phyloP scores from a whole-genome alignment of 2,329 filamentous ascomycete genomes.

The Fusarium scirpi region DNA sequence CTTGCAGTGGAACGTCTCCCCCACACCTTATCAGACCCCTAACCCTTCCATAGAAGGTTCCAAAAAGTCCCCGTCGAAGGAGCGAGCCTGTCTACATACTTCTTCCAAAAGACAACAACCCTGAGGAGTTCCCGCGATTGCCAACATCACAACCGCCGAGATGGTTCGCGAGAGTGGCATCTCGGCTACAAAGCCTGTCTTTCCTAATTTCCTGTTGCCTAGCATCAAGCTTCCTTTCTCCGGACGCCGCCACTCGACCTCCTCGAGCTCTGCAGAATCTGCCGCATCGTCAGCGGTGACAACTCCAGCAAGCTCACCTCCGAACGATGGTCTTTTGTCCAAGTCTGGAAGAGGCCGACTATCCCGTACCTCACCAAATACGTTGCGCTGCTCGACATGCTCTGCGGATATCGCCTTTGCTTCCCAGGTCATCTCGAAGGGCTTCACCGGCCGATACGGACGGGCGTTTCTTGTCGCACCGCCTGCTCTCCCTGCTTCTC shows the following conservation, averaged over 20 bases:
- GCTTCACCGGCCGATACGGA: constrained; percentile 74
- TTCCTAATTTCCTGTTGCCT: constrained; percentile 65
- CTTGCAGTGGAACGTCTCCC: constrained; percentile 18
- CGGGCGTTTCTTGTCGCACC: constrained; percentile 71
- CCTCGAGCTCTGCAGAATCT: constrained; percentile 50
- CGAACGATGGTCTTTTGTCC: constrained; percentile 29
- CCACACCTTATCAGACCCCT: constrained; percentile 33
- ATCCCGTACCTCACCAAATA: constrained; percentile 62
- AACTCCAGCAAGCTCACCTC: constrained; percentile 48
- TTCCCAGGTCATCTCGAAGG: constrained; percentile 72
- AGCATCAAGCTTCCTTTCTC: constrained; percentile 63
- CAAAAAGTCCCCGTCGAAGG: constrained; percentile 19
- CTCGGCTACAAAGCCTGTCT: constrained; percentile 58
- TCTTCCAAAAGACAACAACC: constrained; percentile 10
- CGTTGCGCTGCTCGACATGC: constrained; percentile 69
- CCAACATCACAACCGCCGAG: constrained; percentile 15
- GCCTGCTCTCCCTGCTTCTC: constrained; percentile 42
- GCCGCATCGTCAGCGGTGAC: constrained; percentile 46
- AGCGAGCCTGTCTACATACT: constrained; percentile 2
- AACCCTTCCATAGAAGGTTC: constrained; percentile 28
- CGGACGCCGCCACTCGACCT: constrained; percentile 53
- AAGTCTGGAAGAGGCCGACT: constrained; percentile 49
- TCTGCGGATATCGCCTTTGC: constrained; percentile 70
- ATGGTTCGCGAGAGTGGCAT: constrained; percentile 56
- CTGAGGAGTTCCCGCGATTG: constrained; percentile 5